Evolutionary conservation across 352 stramenopile species (phyloP).

Genomic region (Phytophthora citrophthora): DNA sequence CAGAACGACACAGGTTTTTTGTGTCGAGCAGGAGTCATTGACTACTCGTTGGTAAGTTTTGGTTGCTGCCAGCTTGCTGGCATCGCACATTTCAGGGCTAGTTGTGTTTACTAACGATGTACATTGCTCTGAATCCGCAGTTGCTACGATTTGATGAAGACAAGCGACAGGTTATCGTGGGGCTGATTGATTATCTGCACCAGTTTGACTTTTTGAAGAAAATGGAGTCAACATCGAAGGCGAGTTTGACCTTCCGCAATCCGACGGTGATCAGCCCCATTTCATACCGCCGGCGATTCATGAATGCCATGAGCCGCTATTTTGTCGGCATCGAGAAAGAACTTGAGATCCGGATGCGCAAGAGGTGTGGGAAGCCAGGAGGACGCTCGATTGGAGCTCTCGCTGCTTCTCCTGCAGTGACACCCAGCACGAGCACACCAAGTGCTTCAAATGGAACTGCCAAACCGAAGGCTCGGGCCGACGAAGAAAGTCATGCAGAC

Average conservation of each 20-base stretch:
- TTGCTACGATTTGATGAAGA: slow-evolving; percentile 86
- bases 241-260: slow-evolving; percentile 81
- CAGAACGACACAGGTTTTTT: slow-evolving; percentile 83
- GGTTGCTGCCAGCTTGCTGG: not conserved
- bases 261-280: slow-evolving; percentile 86
- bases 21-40: slow-evolving; percentile 75
- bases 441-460: slow-evolving; percentile 5
- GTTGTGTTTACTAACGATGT: slow-evolving; percentile 1
- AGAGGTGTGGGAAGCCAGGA: slow-evolving; percentile 41
- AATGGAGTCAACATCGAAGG: slow-evolving; percentile 90
- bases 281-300: slow-evolving; percentile 80
- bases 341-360: slow-evolving; percentile 73
- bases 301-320: slow-evolving; percentile 86
- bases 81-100: not conserved
- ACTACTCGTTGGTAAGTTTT: slow-evolving; percentile 83
- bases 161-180: slow-evolving; percentile 72
- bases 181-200: slow-evolving; percentile 88
- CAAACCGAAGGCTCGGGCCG: slow-evolving; percentile 5
- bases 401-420: not conserved
- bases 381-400: slow-evolving; percentile 5
- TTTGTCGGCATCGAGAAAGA: slow-evolving; percentile 83
- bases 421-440: not conserved
- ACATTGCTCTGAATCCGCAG: slow-evolving; percentile 31
- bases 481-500: slow-evolving; percentile 36
- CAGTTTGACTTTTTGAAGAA: slow-evolving; percentile 92